A percentile compares a stretch with the other conserved stretches of the same genome.
phyloP scores from a whole-genome alignment of 805 yeast species.

The Suhomyces sp. region DNA sequence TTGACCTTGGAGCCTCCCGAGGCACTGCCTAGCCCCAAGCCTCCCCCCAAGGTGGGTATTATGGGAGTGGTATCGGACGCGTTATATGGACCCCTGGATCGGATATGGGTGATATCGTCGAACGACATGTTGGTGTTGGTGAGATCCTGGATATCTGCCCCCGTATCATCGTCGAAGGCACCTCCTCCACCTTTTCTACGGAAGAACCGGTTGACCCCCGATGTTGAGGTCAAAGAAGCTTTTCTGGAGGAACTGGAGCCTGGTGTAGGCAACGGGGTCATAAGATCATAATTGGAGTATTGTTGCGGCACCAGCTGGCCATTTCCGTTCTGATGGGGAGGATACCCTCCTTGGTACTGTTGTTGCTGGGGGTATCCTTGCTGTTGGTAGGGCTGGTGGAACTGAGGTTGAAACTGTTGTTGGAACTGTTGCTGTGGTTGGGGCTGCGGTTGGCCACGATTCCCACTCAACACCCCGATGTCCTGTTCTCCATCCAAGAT shows the following conservation, averaged over 20 bases:
- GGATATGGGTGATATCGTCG: constrained; percentile 60
- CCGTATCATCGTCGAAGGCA: constrained; percentile 38
- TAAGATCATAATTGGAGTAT: constrained; percentile 25
- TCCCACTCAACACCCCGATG: constrained; percentile 18
- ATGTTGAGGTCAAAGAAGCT: constrained; percentile 39
- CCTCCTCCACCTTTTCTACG: constrained; percentile 35
- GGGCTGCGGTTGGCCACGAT: constrained; percentile 8
- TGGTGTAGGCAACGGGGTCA: constrained; percentile 22
- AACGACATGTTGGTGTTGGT: constrained; percentile 50
- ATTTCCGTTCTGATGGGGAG: too few species aligned
- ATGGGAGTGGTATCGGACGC: constrained; percentile 64
- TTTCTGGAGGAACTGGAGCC: constrained; percentile 23
- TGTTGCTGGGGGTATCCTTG: constrained; percentile 1
- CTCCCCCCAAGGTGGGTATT: constrained; percentile 60
- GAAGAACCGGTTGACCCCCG: constrained; percentile 43
- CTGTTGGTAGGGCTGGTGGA: constrained; percentile 7
- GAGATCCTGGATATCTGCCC: constrained; percentile 35
- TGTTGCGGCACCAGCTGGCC: constrained; percentile 9
- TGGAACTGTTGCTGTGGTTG: constrained; percentile 8
- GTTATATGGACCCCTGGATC: constrained; percentile 64
- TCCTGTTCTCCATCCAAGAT: constrained; percentile 31
- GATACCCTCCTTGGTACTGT: background rate
- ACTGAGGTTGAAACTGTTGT: constrained; percentile 5
- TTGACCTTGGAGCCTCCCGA: constrained; percentile 23
- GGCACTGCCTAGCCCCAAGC: constrained; percentile 5